These are phyloP conservation scores for Beauveria asiatica DNA, from an alignment of 2,329 filamentous ascomycete genomes.

Conservation along the genomic window DNA sequence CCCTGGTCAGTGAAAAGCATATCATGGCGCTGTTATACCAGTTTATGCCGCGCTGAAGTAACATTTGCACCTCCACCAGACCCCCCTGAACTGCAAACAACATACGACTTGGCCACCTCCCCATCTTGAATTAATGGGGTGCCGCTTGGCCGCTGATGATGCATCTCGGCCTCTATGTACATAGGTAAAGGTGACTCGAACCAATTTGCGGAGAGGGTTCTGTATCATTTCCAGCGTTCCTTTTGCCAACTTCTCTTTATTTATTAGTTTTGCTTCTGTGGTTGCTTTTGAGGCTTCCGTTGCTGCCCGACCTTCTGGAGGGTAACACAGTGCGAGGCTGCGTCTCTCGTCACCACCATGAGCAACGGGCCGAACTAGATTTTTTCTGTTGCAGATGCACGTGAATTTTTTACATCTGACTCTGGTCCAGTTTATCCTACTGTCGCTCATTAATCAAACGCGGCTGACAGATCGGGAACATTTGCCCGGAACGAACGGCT, in stretches of 20 bases:
- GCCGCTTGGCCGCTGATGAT: neutral
- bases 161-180: neutral
- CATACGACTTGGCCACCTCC: neutral
- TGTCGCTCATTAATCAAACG: neutral
- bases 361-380: neutral
- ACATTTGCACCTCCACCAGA: neutral
- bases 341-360: neutral
- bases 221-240: neutral
- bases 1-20: neutral
- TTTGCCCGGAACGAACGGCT: neutral
- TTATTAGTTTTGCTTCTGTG: neutral
- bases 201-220: conserved; percentile 5
- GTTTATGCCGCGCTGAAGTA: neutral
- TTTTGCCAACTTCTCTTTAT: neutral
- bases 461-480: neutral
- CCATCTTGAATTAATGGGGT: neutral
- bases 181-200: conserved; percentile 1
- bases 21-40: neutral
- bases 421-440: neutral
- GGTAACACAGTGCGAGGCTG: neutral
- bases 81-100: neutral
- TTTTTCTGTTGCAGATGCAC: neutral
- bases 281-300: neutral
- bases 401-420: neutral
- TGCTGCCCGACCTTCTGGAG: neutral